These are phyloP conservation scores for Triangularia setosa DNA, from an alignment of 2,329 filamentous ascomycete genomes.

Conservation along the genomic window DNA sequence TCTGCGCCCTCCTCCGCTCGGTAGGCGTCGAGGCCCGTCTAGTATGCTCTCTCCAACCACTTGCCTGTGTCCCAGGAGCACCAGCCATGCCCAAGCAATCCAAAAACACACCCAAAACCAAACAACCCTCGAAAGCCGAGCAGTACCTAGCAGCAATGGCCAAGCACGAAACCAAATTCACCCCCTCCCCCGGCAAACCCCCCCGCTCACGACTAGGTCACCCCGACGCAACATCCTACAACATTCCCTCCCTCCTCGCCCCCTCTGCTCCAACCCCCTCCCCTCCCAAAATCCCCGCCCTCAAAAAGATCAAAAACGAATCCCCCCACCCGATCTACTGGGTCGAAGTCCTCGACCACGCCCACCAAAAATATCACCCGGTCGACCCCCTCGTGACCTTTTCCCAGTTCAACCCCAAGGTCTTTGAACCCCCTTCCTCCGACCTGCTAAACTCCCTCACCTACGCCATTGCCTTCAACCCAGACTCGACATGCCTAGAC, in stretches of 20 bases:
- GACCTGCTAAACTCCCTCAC: slow-evolving; percentile 72
- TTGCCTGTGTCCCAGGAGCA: slow-evolving; percentile 61
- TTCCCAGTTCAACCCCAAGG: slow-evolving; percentile 69
- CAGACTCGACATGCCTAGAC: slow-evolving; percentile 72
- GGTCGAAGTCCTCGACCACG: slow-evolving; percentile 85
- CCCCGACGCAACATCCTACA: slow-evolving; percentile 50
- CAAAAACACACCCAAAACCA: slow-evolving; percentile 29
- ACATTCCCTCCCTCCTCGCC: slow-evolving; percentile 41
- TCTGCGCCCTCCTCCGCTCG: slow-evolving; percentile 81
- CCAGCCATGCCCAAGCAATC: slow-evolving; percentile 44
- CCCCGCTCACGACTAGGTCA: slow-evolving; percentile 49
- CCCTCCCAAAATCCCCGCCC: slow-evolving; percentile 32
- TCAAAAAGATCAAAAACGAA: slow-evolving; percentile 58
- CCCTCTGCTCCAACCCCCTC: slow-evolving; percentile 13
- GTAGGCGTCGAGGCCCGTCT: slow-evolving; percentile 77
- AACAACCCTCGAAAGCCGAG: slow-evolving; percentile 30
- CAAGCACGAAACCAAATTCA: slow-evolving; percentile 34
- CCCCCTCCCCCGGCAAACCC: slow-evolving; percentile 31
- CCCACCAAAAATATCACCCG: slow-evolving; percentile 86
- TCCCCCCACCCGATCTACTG: slow-evolving; percentile 84
- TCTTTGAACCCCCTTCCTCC: slow-evolving; percentile 76
- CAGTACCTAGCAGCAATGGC: slow-evolving; percentile 39
- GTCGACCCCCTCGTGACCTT: slow-evolving; percentile 81
- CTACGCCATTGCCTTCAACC: slow-evolving; percentile 84
- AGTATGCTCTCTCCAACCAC: slow-evolving; percentile 83